Evolutionary conservation across 75 land plant genomes (phyloP), one percentile per base, ranked within the genome.

Genomic region (Sequoiadendron giganteum): DNA sequence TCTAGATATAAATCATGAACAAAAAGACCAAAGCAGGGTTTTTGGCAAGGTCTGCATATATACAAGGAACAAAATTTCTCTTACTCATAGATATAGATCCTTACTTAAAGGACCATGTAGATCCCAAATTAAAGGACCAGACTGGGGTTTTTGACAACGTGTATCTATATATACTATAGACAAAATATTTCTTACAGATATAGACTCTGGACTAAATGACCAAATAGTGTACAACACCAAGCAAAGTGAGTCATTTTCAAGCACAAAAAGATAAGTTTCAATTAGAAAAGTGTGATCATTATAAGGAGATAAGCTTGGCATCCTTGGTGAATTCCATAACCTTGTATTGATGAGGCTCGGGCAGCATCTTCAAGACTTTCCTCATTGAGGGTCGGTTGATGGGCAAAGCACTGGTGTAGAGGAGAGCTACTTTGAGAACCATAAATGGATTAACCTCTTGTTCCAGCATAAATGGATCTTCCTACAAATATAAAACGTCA

Each of bases 311-410:
- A 65, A 32, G 14, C 15, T 73, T 73, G 13, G 77, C 77, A 73
- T 73, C 77, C 38, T 32, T 32, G 38, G 39, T 65, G 8, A 65
- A 21, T 3, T 79, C 82, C 82, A 39, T 79, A 40, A 7, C 28
- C 47, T 45, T 82, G 84, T 82, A n/a, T n/a, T 47, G 84, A 47
- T 82, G 52, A 45, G 52, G 7, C 84, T 87, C 93, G n/a, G 86
- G 73, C 38, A 96, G 95, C 93, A 95, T 87, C 75, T 93, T 93
- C 61, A 95, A 95, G 39, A 94, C 98, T 54, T 89, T 93, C 75
- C 96, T 90, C 98, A 96, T 96, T 13, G 98, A 89, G 11, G 98
- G 98, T 28, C 96, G 87, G 86, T 91, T 96, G 21, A 87, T 85
- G 54, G 98, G 98, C 30, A 92, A 84, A 36, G 91, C 87, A 9